Conservation (phyloP, 2,329 filamentous ascomycete species). For the Cladosporium sp. region DNA sequence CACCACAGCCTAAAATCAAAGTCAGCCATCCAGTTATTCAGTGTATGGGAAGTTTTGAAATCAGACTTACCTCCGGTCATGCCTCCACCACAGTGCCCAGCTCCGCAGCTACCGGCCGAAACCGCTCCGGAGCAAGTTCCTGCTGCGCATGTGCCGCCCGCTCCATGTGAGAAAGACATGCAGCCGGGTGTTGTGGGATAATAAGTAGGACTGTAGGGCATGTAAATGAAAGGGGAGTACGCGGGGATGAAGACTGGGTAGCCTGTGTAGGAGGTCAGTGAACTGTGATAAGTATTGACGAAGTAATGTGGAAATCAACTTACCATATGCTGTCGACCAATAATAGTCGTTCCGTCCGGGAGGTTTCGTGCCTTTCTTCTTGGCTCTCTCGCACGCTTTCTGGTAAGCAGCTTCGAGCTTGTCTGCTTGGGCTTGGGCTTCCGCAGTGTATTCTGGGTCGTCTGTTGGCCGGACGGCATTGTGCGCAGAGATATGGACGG, state of each 20-base stretch:
- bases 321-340: constrained; percentile 45
- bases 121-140: constrained; percentile 44
- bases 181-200: constrained; percentile 50
- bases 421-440: constrained; percentile 33
- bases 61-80: constrained; percentile 44
- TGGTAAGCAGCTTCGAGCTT: constrained; percentile 59
- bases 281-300: constrained; percentile 22
- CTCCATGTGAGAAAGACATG: constrained; percentile 43
- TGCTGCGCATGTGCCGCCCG: constrained; percentile 49
- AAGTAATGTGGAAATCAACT: not conserved
- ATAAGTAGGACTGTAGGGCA: constrained; percentile 38
- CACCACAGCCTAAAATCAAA: not conserved
- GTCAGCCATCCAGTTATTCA: not conserved
- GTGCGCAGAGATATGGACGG: constrained; percentile 72
- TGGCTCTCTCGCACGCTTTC: constrained; percentile 40
- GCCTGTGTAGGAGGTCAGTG: constrained; percentile 35
- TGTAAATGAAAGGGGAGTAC: constrained; percentile 48
- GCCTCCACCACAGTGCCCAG: constrained; percentile 42
- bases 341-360: constrained; percentile 41
- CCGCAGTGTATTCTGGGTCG: constrained; percentile 27
- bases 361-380: constrained; percentile 39
- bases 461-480: constrained; percentile 57
- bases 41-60: not conserved
- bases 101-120: constrained; percentile 40
- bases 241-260: constrained; percentile 45